Percentiles rank a stretch among this genome's conserved stretches.
Conservation (phyloP, 306 rosid genomes). For the Glycine tomentella region DNA sequence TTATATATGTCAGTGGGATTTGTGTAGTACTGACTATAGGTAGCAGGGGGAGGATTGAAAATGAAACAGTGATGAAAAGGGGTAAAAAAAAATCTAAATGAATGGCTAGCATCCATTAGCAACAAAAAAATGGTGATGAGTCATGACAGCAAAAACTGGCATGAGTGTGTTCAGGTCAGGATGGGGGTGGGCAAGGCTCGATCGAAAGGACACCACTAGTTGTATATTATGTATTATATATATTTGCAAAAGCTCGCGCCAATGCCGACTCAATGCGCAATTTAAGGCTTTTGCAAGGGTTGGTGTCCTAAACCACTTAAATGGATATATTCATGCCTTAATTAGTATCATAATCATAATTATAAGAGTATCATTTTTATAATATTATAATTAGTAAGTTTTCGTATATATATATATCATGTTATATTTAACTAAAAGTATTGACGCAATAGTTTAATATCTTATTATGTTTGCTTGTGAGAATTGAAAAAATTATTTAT, state of each 20-base stretch:
- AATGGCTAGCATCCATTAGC: background rate
- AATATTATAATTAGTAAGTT: background rate
- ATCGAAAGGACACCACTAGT: slow-evolving; percentile 41
- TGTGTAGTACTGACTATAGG: background rate
- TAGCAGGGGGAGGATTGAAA: background rate
- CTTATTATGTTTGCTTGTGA: too few relatives aligned
- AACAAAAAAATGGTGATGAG: slow-evolving; percentile 12
- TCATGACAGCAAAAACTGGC: slow-evolving; percentile 35
- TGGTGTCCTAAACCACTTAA: slow-evolving; percentile 14
- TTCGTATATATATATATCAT: background rate
- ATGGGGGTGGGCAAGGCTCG: background rate
- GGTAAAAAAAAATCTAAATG: slow-evolving; percentile 3
- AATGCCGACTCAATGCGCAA: slow-evolving; percentile 44
- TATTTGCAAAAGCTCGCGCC: slow-evolving; percentile 9
- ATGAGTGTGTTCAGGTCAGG: slow-evolving; percentile 35
- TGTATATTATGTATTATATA: background rate
- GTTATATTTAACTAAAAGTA: background rate
- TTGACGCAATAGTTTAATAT: too few relatives aligned
- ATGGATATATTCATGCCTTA: background rate
- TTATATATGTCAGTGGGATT: background rate
- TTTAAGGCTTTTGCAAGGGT: slow-evolving; percentile 40
- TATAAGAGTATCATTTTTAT: too few relatives aligned
- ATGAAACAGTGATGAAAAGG: background rate
- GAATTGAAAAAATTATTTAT: too few relatives aligned
- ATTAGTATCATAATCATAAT: background rate